phyloP scores from a whole-genome alignment of 129 eudicot species.

The Erigeron canadensis region DNA sequence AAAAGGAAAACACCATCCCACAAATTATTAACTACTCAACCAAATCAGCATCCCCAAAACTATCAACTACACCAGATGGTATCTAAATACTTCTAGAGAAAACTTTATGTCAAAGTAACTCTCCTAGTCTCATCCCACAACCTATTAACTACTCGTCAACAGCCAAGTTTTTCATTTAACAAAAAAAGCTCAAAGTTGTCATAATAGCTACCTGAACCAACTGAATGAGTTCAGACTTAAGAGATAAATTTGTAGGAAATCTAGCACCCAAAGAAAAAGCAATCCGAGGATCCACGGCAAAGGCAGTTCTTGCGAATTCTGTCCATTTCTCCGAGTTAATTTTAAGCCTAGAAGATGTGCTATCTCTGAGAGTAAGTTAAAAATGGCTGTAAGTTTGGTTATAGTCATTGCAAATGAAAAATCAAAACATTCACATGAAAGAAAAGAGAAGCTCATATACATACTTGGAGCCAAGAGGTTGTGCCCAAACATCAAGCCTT shows the following conservation, averaged over 20 bases:
- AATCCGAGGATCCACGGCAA: slow-evolving; percentile 90
- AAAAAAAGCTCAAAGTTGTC: not conserved
- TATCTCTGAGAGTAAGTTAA: slow-evolving; percentile 51
- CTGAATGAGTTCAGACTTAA: slow-evolving; percentile 74
- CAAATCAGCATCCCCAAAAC: no score
- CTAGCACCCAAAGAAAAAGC: slow-evolving; percentile 85
- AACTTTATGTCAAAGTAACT: no score
- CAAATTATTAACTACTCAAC: no score
- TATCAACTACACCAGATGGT: no score
- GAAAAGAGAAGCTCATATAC: not conserved
- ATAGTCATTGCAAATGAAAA: slow-evolving; percentile 10
- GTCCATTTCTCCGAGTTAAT: slow-evolving; percentile 88
- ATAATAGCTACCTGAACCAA: slow-evolving; percentile 70
- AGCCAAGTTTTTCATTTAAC: not conserved
- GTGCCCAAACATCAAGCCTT: slow-evolving; percentile 99
- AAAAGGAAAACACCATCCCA: no score
- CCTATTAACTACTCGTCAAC: no score
- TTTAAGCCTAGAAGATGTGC: slow-evolving; percentile 54
- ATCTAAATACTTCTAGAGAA: no score
- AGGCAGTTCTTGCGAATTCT: slow-evolving; percentile 86
- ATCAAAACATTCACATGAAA: slow-evolving; percentile 5
- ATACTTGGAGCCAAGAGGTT: slow-evolving; percentile 84
- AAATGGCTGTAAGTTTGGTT: slow-evolving; percentile 21
- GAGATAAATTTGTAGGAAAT: slow-evolving; percentile 71
- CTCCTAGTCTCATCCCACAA: no score